Evolutionary conservation across 306 rosid genomes (phyloP).

Genomic region (Cicer chorassanicum): DNA sequence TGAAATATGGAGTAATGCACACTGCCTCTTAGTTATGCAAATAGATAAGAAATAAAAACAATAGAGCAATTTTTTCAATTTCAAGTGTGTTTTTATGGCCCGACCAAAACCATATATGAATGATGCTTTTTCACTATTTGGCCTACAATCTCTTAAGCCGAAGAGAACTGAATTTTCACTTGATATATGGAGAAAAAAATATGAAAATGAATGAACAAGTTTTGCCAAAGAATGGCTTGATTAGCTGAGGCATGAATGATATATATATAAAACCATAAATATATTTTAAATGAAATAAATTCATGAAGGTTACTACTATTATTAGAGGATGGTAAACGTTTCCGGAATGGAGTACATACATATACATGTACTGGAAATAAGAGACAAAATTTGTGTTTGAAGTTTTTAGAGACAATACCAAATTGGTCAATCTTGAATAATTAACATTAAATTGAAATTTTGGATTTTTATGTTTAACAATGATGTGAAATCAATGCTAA

Average conservation of each 20-base stretch:
- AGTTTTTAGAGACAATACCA: background rate
- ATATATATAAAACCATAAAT: background rate
- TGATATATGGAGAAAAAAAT: background rate
- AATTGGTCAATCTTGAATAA: no score
- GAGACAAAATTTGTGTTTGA: background rate
- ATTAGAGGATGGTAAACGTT: conserved; percentile 15
- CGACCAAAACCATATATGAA: background rate
- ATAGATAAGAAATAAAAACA: background rate
- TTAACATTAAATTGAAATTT: background rate
- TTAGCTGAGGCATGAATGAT: background rate
- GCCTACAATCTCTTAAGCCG: conserved; percentile 10
- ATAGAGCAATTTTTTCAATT: background rate
- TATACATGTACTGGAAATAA: background rate
- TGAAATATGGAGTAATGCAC: background rate
- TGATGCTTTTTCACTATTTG: background rate
- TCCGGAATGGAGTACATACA: no score
- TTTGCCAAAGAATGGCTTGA: background rate
- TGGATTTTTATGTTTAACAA: background rate
- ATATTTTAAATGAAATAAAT: background rate
- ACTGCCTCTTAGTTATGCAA: background rate
- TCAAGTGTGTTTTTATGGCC: conserved; percentile 43
- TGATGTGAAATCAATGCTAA: conserved; percentile 14
- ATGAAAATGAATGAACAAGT: no score
- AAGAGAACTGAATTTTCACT: background rate
- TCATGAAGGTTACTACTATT: background rate